These are phyloP conservation scores for Sporothrix luriei DNA, from an alignment of 2,329 filamentous ascomycete species.

Conservation along the genomic window DNA sequence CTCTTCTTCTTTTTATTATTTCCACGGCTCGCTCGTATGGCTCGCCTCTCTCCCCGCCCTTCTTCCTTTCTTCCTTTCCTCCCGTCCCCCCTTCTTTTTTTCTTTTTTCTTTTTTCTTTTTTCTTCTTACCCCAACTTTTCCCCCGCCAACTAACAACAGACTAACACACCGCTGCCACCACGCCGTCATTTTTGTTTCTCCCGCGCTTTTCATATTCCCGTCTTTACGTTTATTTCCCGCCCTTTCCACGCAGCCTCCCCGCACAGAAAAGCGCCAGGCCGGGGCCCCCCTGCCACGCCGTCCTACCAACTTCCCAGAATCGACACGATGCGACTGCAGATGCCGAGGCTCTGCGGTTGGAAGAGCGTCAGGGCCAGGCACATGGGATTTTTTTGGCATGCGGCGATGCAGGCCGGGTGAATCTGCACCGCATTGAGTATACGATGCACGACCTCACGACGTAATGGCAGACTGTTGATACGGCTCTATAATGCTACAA, in stretches of 20 bases:
- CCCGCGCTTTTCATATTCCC: neutral
- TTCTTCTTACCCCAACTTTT: neutral
- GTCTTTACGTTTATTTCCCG: neutral
- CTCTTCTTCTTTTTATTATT: slow-evolving; percentile 6
- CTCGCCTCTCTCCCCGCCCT: neutral
- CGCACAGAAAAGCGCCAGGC: neutral
- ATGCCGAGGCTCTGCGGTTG: slow-evolving; percentile 22
- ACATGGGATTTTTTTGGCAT: slow-evolving; percentile 5
- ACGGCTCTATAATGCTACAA: too few species aligned
- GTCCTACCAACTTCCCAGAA: neutral
- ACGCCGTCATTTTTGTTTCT: too few species aligned
- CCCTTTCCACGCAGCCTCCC: neutral
- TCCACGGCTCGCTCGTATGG: neutral
- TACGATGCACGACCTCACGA: too few species aligned
- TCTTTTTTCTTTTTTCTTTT: neutral
- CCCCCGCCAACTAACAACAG: too few species aligned
- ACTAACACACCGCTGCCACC: too few species aligned
- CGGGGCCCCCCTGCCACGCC: neutral
- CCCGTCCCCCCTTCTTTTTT: too few species aligned
- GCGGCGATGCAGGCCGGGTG: too few species aligned
- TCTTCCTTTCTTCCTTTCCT: neutral
- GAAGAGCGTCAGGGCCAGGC: neutral
- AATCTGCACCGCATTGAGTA: too few species aligned
- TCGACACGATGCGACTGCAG: neutral
- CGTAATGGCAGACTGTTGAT: too few species aligned